Base-by-base conservation (phyloP, 129 eudicot species). In the Kitagawia praeruptora region DNA sequence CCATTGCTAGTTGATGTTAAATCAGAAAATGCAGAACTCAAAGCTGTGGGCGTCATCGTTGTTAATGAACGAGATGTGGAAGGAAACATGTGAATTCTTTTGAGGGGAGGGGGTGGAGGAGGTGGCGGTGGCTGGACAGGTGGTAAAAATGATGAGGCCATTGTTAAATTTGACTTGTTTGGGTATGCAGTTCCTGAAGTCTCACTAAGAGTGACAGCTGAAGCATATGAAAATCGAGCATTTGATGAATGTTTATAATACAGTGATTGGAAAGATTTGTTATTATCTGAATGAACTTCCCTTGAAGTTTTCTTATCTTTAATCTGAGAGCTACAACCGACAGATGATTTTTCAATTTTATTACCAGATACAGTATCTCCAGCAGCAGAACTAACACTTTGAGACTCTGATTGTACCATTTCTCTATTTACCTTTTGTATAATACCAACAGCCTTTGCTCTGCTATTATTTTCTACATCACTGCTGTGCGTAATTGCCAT, bases 261-360 rank as follows among this genome's bases (percentile, higher is more conserved):
- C 3, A 85, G 27, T 61, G 97, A 92, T 74, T 92, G 96, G 48
- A 92, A 92, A 45, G 96, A 92, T 86, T 92, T 92, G 81, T 90
- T 91, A 58, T 92, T 97, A 23, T 92, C 89, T 61, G 89, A 85
- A 85, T 85, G 58, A 75, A 75, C 77, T 71, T 84, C 86, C 31
- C 79, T 81, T 4, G 54, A 77, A 11, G 31, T 70, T 28, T 67
- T 31, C 70, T 87, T 56, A 19, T 86, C 88, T 53, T 81, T 85
- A 45, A 61, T 28, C 34, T 77, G 82, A 66, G 89, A 83, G 78
- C 81, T 79, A 44, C 83, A 82, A 47, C 81, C 85, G 41, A 88
- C 87, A 56, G 85, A 81, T 56, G 88, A 80, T 67, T 89, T 92
- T 41, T 70, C 76, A 53, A 78, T 77, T 75, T 87, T 89, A 79